Evolutionary conservation across 2,329 filamentous ascomycete genomes (phyloP), one percentile per base, ranked within the genome.

Genomic region (Tympanopsis confertula): DNA sequence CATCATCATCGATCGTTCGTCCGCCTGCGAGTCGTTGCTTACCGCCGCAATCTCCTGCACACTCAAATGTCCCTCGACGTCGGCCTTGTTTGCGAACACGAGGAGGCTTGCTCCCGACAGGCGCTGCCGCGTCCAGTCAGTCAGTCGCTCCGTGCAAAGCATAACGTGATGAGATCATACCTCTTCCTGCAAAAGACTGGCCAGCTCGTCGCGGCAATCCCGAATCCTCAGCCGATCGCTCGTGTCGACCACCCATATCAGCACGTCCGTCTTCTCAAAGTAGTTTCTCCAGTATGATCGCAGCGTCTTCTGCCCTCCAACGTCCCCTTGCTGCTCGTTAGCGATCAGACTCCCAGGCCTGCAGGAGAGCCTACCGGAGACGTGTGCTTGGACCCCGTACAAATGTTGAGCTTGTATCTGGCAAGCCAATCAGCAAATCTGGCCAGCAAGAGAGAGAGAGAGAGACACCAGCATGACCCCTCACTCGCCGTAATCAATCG

Each of bases 231-330:
- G 68, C 42, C 86, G 76, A 60, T 98, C 91, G n/a, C 89, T 96
- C 35, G 89, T 86, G 64, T 98, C 91, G 4, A 96, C 91, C 13
- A 98, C 91, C 91, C 91, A 96, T 51, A 95, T 91, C 56, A 98
- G 68, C 19, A 87, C 93, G 58, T 98, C 93, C 2, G 91, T 98
- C 71, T 96, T 96, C 63, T 98, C 93, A 55, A 98, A 98, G 58
- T 98, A 98, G 60, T 98, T 98, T 54, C 93, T 82, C 91, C 91
- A 98, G 63, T 98, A 98, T 41, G 91, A 96, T 39, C 91, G 79
- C 42, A 98, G 71, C 12, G 93, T 96, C 63, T 94, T 98, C 59
- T 98, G 91, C 7, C 91, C 91, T 43, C 91, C 91, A 41, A 98
- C 91, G 53, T 98, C 91, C 89, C 89, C 89, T 89, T n/a, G 7